Evolutionary conservation across 2,329 filamentous ascomycete species (phyloP), one percentile per base, ranked within the genome.

Genomic region (Clonostachys sp.): DNA sequence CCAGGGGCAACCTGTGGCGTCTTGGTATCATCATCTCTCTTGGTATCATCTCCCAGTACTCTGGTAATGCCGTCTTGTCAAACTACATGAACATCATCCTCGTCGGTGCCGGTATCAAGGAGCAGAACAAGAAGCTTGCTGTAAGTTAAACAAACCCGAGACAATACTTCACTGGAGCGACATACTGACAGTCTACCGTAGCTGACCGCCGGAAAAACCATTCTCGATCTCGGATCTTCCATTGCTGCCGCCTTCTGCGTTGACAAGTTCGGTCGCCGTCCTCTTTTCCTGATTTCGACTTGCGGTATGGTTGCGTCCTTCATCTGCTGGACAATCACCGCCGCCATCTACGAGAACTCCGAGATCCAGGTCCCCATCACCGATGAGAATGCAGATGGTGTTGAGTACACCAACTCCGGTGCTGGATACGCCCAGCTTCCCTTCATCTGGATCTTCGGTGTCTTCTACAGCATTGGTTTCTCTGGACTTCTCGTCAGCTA

Each of bases 31-130:
- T 85, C 40, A 62, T 84, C 40, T 84, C 80, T 1, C 71, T 87
- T 16, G 83, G 81, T 57, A 65, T 86, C 54, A 84, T 86, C 58
- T 84, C 81, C 3, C 83, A 87, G 63, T 86, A 84, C 66, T 81
- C 77, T 45, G 83, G 84, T 41, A 87, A 86, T 58, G 82, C 80
- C 16, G 66, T 87, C 2, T 80, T 87, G 58, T 81, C 75, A 52
- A 86, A 86, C 65, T 86, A 86, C 61, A 80, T 83, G 57, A 78
- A 81, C 50, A 70, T 75, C 48, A 74, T 87, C 53, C 84, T 84
- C 64, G 66, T 73, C 39, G 76, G 75, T 44, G 81, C 81, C 44
- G 83, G 82, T 41, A 84, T 86, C 57, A 77, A 56, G 2, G 66
- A 74, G 42, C 70, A 80, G 58, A 74, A 75, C 57, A 72, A 75